Evolutionary conservation across 768 basidiomycete species (phyloP).

Genomic region (Tricholoma matsutake): DNA sequence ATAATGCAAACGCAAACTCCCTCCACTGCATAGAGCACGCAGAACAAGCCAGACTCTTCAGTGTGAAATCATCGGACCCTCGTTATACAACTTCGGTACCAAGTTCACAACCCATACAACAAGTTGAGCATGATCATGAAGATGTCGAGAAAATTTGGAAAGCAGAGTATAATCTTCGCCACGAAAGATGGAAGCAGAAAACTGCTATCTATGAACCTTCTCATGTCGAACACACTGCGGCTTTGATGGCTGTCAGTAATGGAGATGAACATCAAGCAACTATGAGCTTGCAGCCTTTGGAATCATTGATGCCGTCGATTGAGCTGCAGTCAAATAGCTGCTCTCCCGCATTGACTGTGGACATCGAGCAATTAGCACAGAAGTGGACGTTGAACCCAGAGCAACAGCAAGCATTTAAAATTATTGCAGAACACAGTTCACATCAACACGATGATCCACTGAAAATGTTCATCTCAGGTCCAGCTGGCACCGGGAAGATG

Average conservation of each 20-base stretch:
- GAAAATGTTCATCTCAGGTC: slow-evolving; percentile 33
- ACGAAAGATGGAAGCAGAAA: not conserved
- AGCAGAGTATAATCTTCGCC: not conserved
- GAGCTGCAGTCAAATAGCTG: not conserved
- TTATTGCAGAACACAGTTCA: slow-evolving; percentile 27
- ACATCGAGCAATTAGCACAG: slow-evolving; percentile 16
- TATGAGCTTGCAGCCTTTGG: not conserved
- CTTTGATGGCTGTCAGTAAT: not conserved
- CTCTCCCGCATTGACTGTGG: not conserved
- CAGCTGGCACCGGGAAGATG: slow-evolving; percentile 4
- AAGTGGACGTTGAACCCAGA: slow-evolving; percentile 15
- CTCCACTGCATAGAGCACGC: not conserved
- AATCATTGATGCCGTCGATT: too few species aligned
- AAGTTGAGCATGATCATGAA: not conserved
- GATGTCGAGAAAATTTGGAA: not conserved
- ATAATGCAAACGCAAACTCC: not conserved
- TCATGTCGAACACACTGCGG: not conserved
- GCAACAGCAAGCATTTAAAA: not conserved
- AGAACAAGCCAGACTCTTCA: not conserved
- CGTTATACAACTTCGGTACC: not conserved
- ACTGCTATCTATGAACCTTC: not conserved
- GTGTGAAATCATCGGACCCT: not conserved
- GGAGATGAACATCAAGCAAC: not conserved
- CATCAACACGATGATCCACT: slow-evolving; percentile 16
- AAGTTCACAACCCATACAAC: not conserved